A percentile compares a stretch with the other conserved stretches of the same genome.
phyloP scores from a whole-genome alignment of 2,329 filamentous ascomycete genomes.

The Sporothrix variecibatus region DNA sequence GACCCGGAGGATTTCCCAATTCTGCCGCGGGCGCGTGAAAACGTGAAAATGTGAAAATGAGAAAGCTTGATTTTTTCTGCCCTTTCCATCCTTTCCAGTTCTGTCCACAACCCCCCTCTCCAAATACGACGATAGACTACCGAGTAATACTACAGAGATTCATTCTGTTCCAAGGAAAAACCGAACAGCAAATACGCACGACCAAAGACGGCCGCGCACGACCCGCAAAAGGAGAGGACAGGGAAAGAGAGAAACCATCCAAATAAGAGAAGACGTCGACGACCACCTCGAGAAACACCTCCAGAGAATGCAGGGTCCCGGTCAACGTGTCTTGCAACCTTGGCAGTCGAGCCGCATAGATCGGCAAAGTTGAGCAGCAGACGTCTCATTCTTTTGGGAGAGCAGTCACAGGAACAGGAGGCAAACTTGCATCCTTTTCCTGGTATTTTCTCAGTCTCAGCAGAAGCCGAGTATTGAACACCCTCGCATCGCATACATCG shows the following conservation, averaged over 20 bases:
- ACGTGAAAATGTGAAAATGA: neutral
- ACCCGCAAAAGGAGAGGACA: neutral
- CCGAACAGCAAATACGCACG: neutral
- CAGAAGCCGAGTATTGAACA: too few species aligned
- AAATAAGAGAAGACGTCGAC: neutral
- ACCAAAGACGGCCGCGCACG: neutral
- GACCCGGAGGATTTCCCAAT: neutral
- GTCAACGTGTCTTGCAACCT: neutral
- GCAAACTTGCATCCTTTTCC: too few species aligned
- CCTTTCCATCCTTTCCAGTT: neutral
- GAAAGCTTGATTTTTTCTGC: neutral
- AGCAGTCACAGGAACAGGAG: neutral
- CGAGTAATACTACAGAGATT: too few species aligned
- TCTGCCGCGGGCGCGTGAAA: too few species aligned
- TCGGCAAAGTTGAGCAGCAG: slow-evolving; percentile 14
- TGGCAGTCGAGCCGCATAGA: slow-evolving; percentile 14
- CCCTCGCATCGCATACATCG: neutral
- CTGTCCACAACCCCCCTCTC: neutral
- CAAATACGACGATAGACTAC: neutral
- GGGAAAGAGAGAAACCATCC: neutral
- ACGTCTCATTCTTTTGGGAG: neutral
- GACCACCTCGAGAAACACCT: neutral
- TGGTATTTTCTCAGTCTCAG: neutral
- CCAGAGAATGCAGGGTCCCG: slow-evolving; percentile 15
- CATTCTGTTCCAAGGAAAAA: neutral